Conservation (phyloP, 352 stramenopile species). For the Phytopythium chamaehyphon region DNA sequence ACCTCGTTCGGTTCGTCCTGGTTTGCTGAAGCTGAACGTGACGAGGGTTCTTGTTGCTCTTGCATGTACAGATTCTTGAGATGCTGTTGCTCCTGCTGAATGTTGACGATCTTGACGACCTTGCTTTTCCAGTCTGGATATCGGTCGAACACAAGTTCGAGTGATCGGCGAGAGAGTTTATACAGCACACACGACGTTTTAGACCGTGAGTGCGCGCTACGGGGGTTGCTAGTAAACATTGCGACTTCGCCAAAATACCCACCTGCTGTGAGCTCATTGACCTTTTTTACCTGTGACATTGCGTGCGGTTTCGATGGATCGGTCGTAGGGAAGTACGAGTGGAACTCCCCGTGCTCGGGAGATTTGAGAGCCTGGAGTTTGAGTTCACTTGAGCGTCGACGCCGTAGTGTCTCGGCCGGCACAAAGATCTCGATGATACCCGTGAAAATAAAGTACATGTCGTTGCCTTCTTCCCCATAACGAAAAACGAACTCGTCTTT, state of each 20-base stretch:
- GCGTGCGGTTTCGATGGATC: conserved; percentile 21
- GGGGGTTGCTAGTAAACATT: conserved; percentile 44
- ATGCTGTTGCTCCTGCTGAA: conserved; percentile 46
- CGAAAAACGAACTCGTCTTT: conserved; percentile 45
- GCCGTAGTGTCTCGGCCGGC: conserved; percentile 20
- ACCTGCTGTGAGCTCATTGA: conserved; percentile 47
- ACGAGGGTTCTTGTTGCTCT: conserved; percentile 44
- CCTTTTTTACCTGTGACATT: conserved; percentile 37
- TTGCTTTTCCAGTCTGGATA: conserved; percentile 66
- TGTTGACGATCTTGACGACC: conserved; percentile 50
- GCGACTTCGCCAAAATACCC: conserved; percentile 60
- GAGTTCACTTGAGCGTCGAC: conserved; percentile 27
- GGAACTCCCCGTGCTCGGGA: conserved; percentile 13
- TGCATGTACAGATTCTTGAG: conserved; percentile 54
- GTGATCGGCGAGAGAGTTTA: conserved; percentile 33
- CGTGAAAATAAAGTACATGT: conserved; percentile 66
- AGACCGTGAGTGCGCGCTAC: conserved; percentile 36
- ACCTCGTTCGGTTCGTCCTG: not conserved
- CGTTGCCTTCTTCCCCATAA: conserved; percentile 38
- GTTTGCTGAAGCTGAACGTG: not conserved
- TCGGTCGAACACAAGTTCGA: conserved; percentile 57
- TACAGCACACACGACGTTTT: conserved; percentile 61
- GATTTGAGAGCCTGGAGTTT: conserved; percentile 6
- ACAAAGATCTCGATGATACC: conserved; percentile 49
- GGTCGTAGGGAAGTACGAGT: conserved; percentile 12